Base-by-base conservation (phyloP, 1,139 yeast genomes). In the Kodamaea arcana region DNA sequence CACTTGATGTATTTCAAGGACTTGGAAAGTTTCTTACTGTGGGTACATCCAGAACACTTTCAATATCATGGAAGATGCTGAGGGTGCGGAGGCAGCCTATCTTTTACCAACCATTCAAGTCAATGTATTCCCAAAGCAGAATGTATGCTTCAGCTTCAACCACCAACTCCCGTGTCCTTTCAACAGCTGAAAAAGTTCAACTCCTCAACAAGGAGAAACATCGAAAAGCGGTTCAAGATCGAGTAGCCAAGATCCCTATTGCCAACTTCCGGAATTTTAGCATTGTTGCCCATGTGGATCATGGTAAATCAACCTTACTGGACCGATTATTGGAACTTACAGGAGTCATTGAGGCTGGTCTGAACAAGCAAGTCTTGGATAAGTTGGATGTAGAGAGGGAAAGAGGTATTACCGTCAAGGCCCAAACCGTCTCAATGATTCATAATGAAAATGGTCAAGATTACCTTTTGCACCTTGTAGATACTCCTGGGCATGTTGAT, bases 401-500 rank as follows among this genome's bases (percentile, higher is more conserved):
- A 36, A 72, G 97, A 45, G 98, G 98, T 18, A 92, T 92, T 52
- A 92, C 98, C 0, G 92, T 92, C 36, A 92, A 92, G 56, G 97
- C 98, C 0, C 97, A 92, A 54, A 90, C 97, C 0, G 92, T 95
- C 48, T 74, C 96, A 0, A 92, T 92, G 97, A 71, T 92, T 37
- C 87, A 88, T 54, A 70, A 72, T 16, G 78, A 86, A 51, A 35
- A 35, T 9, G 44, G 51, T 3, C 62, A 77, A 46, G 96, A 90
- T 46, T 92, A 86, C 51, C 59, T 92, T 37, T 62, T 92, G 34
- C 97, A 92, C 60, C 69, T 92, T 37, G 95, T 92, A 39, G 98
- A 92, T 60, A 92, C 98, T 0, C 98, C 98, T 0, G 98, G 98
- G 0, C 98, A 92, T 56, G 98, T 92, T 21, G 98, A 92, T 57